Evolutionary conservation across 345 rosid genomes (phyloP), one percentile per base, ranked within the genome.

Genomic region (Trapa bicornis): DNA sequence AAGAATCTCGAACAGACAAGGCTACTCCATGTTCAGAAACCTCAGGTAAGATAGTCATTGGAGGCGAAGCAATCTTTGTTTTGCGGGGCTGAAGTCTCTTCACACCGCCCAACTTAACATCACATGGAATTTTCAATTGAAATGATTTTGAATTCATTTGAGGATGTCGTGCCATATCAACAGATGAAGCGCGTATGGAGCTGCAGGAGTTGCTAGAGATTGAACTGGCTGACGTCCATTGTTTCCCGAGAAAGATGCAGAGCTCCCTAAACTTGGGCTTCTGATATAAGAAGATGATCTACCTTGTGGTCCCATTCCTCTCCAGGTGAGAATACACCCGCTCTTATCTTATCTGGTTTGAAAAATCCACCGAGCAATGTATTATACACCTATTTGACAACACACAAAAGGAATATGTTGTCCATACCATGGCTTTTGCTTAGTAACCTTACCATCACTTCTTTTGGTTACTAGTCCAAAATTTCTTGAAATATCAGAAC

Each of bases 361-460:
- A 22, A 22, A 22, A 22, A 22, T 22, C 29, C 29, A 22, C 29
- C 29, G 29, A 22, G 29, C 29, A 22, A 22, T 22, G 29, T 22
- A 22, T 22, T 22, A 22, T 22, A 22, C 29, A 22, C 29, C 29
- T 22, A 22, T 22, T 22, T 22, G 29, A 22, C 29, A 22, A 22
- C 29, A 22, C 29, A 22, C 29, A 22, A 22, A 22, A 22, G 29
- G 29, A 22, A 22, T 22, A 22, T 22, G 29, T 22, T 22, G 29
- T 74, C 82, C 87, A 64, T 66, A 80, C 92, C 90, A 85, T 68
- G 80, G 75, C 71, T 78, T 86, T 73, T 86, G 90, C 68, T 81
- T 95, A 61, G 79, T 69, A 75, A 73, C 72, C 76, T 80, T 87
- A 64, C 80, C 74, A 69, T 80, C 66, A 41, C 73, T 75, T 83